Base-by-base conservation (phyloP, 2,329 filamentous ascomycete genomes). In the Colletotrichum theobromicola region DNA sequence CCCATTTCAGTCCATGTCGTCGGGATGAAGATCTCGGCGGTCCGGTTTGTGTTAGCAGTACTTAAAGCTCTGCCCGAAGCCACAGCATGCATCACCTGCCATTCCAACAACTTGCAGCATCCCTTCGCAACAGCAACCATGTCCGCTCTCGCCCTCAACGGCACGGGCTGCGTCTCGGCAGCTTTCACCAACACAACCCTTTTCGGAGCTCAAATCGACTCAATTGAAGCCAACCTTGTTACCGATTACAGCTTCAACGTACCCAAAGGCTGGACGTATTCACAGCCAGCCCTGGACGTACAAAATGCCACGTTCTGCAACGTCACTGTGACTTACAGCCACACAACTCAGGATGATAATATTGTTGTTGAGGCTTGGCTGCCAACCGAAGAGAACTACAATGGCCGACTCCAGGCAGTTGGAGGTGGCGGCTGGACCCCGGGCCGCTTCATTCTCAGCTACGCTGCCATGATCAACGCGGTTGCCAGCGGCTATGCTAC, bases 351-450 rank as follows among this genome's bases (percentile, higher is more conserved):
- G 18, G 42, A 66, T 12, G 76, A 79, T 62, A 58, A n/a, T 0
- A 62, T 78, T 26, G 13, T 26, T 4, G 66, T 77, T 1, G 63
- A 77, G n/a, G 46, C 66, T 10, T 77, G 72, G 74, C 70, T 77
- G 0, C 77, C 77, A 6, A 60, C 71, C 4, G 0, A 60, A 30
- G 65, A 70, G 34, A 77, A 83, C 37, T 79, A 76, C 69, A 78
- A 77, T 26, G 69, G 61, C 0, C 66, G 75, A 15, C 71, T 78
- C 53, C 63, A 72, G 13, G 74, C 57, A 1, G 66, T 71, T 16
- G 78, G 78, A 7, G 77, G 77, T 16, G 75, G 77, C 28, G 78
- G 77, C 15, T 75, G 67, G 65, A 53, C 34, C 6, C 50, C 65
- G 5, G 55, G 32, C 0, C 50, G 55, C 18, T 46, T 30, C 28